Conservation (phyloP, 1,284 basidiomycete species). For the Irpex rosettiformis region DNA sequence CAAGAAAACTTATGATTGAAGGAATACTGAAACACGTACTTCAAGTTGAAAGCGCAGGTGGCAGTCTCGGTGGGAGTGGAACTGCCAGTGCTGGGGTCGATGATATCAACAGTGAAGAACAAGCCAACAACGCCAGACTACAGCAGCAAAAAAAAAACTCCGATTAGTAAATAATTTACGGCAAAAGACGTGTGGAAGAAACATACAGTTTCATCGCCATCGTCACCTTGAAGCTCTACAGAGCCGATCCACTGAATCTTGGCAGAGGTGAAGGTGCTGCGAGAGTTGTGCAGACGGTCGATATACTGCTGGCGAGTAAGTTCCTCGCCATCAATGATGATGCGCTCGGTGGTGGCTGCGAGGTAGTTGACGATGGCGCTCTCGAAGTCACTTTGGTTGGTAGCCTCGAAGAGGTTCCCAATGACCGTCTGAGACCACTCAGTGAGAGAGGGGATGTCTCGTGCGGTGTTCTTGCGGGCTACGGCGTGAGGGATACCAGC, state of each 20-base stretch:
- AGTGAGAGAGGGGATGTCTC: conserved; percentile 30
- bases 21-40: neutral
- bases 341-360: conserved; percentile 20
- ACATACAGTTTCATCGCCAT: neutral
- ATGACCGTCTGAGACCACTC: conserved; percentile 33
- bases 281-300: conserved; percentile 16
- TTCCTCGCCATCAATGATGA: conserved; percentile 33
- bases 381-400: conserved; percentile 26
- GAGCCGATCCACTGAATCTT: neutral
- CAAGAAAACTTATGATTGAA: neutral
- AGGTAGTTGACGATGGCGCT: conserved; percentile 32
- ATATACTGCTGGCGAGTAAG: conserved; percentile 25
- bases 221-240: neutral
- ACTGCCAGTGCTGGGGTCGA: neutral
- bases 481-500: neutral
- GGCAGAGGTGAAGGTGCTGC: neutral
- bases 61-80: neutral
- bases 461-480: no score
- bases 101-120: neutral
- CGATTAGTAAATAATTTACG: neutral
- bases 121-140: neutral
- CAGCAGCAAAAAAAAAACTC: neutral
- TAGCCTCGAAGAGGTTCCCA: conserved; percentile 30
- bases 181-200: neutral
- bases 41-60: neutral